phyloP scores from a whole-genome alignment of 306 rosid species.

The Herpetospermum pedunculosum region DNA sequence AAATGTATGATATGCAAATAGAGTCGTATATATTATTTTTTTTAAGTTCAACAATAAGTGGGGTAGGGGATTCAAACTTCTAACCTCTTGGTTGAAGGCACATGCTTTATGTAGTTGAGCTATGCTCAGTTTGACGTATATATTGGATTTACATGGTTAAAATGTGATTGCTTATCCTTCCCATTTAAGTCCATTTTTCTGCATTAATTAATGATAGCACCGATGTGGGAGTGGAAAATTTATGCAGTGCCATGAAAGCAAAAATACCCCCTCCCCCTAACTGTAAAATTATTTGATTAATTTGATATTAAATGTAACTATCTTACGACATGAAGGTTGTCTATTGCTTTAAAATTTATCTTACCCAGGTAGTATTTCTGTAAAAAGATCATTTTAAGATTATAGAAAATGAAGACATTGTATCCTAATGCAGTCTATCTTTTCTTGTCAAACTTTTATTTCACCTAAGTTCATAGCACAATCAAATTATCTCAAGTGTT shows the following conservation, averaged over 20 bases:
- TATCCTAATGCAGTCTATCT: not conserved
- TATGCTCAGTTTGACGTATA: no score
- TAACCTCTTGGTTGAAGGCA: no score
- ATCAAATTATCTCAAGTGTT: not conserved
- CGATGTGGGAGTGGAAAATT: not conserved
- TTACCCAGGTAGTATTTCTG: not conserved
- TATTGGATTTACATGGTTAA: not conserved
- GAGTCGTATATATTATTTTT: not conserved
- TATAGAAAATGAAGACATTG: not conserved
- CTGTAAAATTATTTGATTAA: not conserved
- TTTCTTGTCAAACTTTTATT: not conserved
- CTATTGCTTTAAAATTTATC: not conserved
- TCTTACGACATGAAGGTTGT: not conserved
- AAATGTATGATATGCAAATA: not conserved
- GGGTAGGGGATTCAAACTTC: no score
- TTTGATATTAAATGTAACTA: not conserved
- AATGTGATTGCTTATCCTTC: not conserved
- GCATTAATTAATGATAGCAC: not conserved
- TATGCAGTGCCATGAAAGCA: not conserved
- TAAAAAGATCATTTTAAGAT: not conserved
- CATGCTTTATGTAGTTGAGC: no score
- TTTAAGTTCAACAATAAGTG: no score
- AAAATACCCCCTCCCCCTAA: not conserved
- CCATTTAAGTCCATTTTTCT: not conserved
- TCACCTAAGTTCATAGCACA: not conserved